Conservation (phyloP, 2,329 filamentous ascomycete genomes). For the Cladophialophora exuberans region DNA sequence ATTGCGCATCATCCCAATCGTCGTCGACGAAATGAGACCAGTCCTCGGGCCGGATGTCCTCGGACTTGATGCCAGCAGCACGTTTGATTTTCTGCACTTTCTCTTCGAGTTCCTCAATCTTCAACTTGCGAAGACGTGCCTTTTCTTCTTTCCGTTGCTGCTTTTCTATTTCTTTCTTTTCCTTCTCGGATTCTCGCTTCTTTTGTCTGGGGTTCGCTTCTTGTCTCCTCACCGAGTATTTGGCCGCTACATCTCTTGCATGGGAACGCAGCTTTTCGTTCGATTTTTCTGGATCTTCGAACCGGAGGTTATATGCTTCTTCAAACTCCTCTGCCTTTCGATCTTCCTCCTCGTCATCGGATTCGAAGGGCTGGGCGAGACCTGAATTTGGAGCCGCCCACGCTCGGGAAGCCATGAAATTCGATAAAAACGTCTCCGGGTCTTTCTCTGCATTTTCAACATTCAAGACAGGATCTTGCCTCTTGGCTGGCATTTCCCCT, state of each 20-base stretch:
- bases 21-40: slow-evolving; percentile 85
- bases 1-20: slow-evolving; percentile 84
- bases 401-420: slow-evolving; percentile 89
- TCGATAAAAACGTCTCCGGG: slow-evolving; percentile 89
- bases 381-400: slow-evolving; percentile 71
- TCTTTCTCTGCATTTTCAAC: slow-evolving; percentile 80
- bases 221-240: slow-evolving; percentile 83
- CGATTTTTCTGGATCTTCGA: slow-evolving; percentile 85
- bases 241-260: slow-evolving; percentile 79
- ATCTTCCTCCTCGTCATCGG: slow-evolving; percentile 80
- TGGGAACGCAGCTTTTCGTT: slow-evolving; percentile 89
- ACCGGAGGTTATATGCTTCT: slow-evolving; percentile 91
- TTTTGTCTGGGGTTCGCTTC: slow-evolving; percentile 77
- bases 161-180: slow-evolving; percentile 78
- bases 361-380: slow-evolving; percentile 82
- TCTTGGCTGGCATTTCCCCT: slow-evolving; percentile 45
- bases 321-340: slow-evolving; percentile 83
- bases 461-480: slow-evolving; percentile 61
- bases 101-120: slow-evolving; percentile 85
- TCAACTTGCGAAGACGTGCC: slow-evolving; percentile 80
- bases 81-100: slow-evolving; percentile 88
- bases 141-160: slow-evolving; percentile 76
- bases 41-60: slow-evolving; percentile 69
- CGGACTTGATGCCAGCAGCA: slow-evolving; percentile 74
- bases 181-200: slow-evolving; percentile 75